Percentiles rank a stretch among this genome's conserved stretches.
phyloP scores from a whole-genome alignment of 2,329 filamentous ascomycete genomes.

The Cladophialophora exuberans region DNA sequence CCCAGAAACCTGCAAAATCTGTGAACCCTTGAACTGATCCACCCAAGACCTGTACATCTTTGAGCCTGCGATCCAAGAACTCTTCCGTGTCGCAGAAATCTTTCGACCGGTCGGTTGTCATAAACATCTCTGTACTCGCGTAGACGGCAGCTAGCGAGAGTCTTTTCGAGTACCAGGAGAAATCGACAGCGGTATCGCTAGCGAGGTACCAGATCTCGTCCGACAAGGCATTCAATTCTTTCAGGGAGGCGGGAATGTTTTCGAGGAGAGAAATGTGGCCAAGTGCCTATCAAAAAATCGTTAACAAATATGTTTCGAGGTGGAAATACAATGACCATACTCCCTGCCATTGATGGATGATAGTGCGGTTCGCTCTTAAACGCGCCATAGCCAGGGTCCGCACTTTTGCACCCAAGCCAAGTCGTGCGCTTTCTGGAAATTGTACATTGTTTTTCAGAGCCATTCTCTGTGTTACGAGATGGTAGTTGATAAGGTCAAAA shows the following conservation, averaged over 20 bases:
- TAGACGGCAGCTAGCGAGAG: constrained; percentile 67
- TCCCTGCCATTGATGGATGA: constrained; percentile 84
- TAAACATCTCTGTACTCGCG: constrained; percentile 83
- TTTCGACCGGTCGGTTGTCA: constrained; percentile 81
- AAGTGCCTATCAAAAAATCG: constrained; percentile 65
- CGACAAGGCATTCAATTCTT: constrained; percentile 78
- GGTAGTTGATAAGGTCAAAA: constrained; percentile 80
- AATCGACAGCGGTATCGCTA: constrained; percentile 79
- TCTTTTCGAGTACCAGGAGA: constrained; percentile 82
- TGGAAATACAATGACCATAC: constrained; percentile 51
- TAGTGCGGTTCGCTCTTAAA: constrained; percentile 70
- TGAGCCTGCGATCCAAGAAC: constrained; percentile 76
- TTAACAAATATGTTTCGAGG: constrained; percentile 23
- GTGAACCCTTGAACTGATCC: constrained; percentile 65
- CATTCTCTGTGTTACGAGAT: constrained; percentile 69
- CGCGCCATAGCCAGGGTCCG: constrained; percentile 75
- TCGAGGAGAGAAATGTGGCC: constrained; percentile 86
- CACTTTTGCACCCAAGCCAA: constrained; percentile 66
- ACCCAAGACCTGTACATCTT: constrained; percentile 68
- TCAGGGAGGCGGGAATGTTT: constrained; percentile 74
- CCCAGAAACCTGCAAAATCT: constrained; percentile 83
- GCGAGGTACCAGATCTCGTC: constrained; percentile 92
- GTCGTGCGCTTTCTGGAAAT: constrained; percentile 29
- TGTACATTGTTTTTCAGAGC: constrained; percentile 57
- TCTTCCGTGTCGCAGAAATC: constrained; percentile 76